Evolutionary conservation across 352 stramenopile species (phyloP).

Genomic region (Globisporangium camurandrum): DNA sequence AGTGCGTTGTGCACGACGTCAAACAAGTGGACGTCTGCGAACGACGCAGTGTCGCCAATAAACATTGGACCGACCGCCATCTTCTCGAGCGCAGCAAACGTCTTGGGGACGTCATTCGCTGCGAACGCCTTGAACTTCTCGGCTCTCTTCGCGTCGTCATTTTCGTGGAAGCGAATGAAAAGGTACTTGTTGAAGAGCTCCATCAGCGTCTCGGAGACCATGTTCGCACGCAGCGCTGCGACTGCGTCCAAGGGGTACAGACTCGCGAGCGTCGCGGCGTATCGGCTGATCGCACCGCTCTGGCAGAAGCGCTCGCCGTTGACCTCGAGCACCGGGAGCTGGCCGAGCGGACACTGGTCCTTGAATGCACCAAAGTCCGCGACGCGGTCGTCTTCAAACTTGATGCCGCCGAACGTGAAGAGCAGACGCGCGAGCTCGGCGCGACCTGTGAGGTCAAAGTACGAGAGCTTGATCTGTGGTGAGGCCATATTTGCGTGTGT

Average conservation of each 20-base stretch:
- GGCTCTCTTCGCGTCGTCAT: conserved; percentile 20
- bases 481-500: too few species aligned
- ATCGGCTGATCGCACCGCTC: conserved; percentile 33
- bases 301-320: conserved; percentile 27
- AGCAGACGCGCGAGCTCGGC: conserved; percentile 45
- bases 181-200: conserved; percentile 10
- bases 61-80: conserved; percentile 45
- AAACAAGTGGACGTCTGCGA: conserved; percentile 36
- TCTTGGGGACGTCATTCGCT: conserved; percentile 3
- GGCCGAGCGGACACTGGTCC: conserved; percentile 27
- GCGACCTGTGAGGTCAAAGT: conserved; percentile 42
- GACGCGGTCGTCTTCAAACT: conserved; percentile 30
- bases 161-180: conserved; percentile 19
- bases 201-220: conserved; percentile 11
- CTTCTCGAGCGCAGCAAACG: conserved; percentile 29
- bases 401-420: conserved; percentile 27
- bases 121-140: conserved; percentile 6
- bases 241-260: conserved; percentile 23
- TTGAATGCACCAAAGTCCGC: conserved; percentile 29
- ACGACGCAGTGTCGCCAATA: conserved; percentile 28
- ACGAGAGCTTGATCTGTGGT: conserved; percentile 65
- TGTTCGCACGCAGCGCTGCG: conserved; percentile 22
- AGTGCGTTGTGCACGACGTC: conserved; percentile 39
- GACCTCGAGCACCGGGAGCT: conserved; percentile 30
- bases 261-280: conserved; percentile 27